phyloP scores from a whole-genome alignment of 176 grass and related monocot genomes.

The Typha latifolia region DNA sequence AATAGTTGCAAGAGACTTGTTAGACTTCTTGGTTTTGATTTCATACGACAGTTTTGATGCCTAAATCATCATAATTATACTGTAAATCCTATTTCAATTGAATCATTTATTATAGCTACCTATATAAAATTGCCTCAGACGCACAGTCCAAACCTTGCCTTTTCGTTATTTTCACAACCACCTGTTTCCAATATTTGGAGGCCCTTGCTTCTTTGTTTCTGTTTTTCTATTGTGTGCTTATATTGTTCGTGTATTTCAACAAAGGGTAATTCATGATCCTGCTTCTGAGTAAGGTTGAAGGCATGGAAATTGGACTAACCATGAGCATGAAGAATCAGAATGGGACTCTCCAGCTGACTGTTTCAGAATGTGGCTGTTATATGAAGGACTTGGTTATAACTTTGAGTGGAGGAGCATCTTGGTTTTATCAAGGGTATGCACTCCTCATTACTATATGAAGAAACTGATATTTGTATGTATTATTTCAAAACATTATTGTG shows the following conservation, averaged over 20 bases:
- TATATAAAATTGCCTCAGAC: too few relatives aligned
- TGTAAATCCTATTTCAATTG: too few relatives aligned
- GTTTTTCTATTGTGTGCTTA: slow-evolving; percentile 1
- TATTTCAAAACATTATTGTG: not conserved
- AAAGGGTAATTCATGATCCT: slow-evolving; percentile 27
- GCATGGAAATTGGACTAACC: slow-evolving; percentile 84
- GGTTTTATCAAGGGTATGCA: slow-evolving; percentile 97
- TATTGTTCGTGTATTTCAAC: slow-evolving; percentile 17
- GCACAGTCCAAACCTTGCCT: too few relatives aligned
- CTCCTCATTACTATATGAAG: slow-evolving; percentile 10
- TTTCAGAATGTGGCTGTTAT: slow-evolving; percentile 58
- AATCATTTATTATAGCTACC: too few relatives aligned
- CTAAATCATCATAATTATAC: too few relatives aligned
- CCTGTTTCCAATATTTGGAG: not conserved
- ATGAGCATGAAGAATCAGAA: slow-evolving; percentile 67
- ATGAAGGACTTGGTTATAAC: slow-evolving; percentile 69
- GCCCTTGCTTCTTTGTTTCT: not conserved
- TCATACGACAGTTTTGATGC: too few relatives aligned
- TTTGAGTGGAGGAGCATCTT: slow-evolving; percentile 91
- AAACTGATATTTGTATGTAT: not conserved
- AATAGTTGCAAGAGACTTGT: too few relatives aligned
- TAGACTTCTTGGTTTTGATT: too few relatives aligned
- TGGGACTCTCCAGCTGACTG: slow-evolving; percentile 56
- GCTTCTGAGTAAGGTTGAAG: slow-evolving; percentile 61
- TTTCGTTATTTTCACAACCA: too few relatives aligned